These are phyloP conservation scores for Pleurozium schreberi DNA, from an alignment of 225 moss, liverwort and hornwort species.

Conservation along the genomic window DNA sequence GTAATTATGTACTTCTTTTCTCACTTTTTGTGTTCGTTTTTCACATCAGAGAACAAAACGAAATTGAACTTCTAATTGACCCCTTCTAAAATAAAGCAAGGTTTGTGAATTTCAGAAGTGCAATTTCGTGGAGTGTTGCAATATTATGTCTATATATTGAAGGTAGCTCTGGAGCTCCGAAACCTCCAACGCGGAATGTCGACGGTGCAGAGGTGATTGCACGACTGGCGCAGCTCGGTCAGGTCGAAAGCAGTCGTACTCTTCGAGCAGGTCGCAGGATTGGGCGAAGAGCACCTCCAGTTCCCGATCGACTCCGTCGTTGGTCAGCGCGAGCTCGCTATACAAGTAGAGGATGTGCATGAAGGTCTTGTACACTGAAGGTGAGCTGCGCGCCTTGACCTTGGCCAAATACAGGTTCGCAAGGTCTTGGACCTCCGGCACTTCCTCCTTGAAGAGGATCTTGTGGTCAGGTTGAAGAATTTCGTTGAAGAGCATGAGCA, in stretches of 20 bases:
- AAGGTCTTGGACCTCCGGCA: background rate
- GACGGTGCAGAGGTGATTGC: background rate
- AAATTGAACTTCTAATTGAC: too few species aligned
- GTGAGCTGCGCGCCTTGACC: background rate
- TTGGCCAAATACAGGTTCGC: background rate
- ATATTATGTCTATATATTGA: too few species aligned
- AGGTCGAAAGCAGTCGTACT: background rate
- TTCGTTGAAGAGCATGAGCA: background rate
- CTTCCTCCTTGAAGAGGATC: background rate
- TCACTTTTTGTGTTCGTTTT: too few species aligned
- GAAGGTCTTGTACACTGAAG: background rate
- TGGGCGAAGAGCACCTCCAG: background rate
- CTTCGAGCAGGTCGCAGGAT: background rate
- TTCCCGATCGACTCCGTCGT: background rate
- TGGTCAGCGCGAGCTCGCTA: background rate
- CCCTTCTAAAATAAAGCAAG: too few species aligned
- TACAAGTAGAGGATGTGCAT: background rate
- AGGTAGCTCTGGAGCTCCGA: background rate
- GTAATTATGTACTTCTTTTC: too few species aligned
- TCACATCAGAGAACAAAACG: too few species aligned
- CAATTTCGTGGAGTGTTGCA: too few species aligned
- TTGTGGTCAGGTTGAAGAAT: fast-evolving
- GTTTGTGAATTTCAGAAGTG: too few species aligned
- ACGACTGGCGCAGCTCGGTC: background rate
- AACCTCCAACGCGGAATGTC: background rate